Evolutionary conservation across 305 asterid genomes (phyloP).

Genomic region (Solanum hybrid): DNA sequence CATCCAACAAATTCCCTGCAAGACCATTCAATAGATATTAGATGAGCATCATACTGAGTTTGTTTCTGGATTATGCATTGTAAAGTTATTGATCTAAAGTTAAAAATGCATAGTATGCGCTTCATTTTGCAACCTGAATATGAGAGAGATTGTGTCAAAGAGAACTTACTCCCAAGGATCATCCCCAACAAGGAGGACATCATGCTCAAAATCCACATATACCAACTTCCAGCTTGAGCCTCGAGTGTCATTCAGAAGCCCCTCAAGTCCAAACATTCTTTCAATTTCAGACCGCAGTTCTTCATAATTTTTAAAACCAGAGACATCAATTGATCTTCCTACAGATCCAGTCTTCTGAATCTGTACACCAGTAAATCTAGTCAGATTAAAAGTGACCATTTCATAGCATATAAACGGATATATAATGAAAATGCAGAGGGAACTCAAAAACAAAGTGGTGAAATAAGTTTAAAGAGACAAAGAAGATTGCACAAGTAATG

Average conservation of each 20-base stretch:
- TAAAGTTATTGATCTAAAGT: neutral
- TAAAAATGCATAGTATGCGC: neutral
- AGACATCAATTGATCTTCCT: constrained; percentile 89
- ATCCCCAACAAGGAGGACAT: constrained; percentile 87
- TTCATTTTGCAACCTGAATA: neutral
- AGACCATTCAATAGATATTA: neutral
- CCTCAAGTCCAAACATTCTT: constrained; percentile 80
- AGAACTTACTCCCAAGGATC: constrained; percentile 96
- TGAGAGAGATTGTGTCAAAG: neutral
- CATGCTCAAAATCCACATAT: constrained; percentile 77
- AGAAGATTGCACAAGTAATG: neutral
- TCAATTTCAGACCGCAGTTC: constrained; percentile 79
- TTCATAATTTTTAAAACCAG: constrained; percentile 58
- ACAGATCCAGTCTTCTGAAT: constrained; percentile 91
- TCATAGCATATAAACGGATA: neutral
- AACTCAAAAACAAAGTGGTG: neutral
- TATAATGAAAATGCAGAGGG: neutral
- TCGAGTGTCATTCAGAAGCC: constrained; percentile 58
- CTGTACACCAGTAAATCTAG: constrained; percentile 24
- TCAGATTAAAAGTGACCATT: neutral
- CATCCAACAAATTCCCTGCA: constrained; percentile 82
- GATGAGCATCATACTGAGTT: neutral
- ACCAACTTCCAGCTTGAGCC: constrained; percentile 88
- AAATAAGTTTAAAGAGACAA: neutral
- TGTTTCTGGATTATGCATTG: neutral